Evolutionary conservation across 305 asterid genomes (phyloP).

Genomic region (Ilex paraguariensis): DNA sequence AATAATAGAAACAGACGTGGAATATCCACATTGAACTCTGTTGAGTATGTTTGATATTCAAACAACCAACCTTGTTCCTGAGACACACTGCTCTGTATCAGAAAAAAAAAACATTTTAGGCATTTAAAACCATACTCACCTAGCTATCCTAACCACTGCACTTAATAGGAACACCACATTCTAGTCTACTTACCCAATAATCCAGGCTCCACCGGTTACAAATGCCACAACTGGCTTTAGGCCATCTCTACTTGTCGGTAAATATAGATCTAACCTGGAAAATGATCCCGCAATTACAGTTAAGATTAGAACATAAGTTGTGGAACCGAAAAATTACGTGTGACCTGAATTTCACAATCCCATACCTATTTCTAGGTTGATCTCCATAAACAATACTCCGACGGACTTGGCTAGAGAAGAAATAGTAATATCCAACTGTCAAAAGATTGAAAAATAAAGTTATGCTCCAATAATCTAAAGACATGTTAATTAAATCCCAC

Average conservation of each 20-base stretch:
- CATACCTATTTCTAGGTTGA: constrained; percentile 89
- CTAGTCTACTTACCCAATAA: constrained; percentile 57
- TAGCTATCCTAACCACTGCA: too few species aligned
- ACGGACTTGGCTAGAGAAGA: constrained; percentile 72
- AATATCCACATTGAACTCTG: too few species aligned
- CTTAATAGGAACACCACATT: neutral
- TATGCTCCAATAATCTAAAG: constrained; percentile 2
- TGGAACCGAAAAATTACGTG: constrained; percentile 6
- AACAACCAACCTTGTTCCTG: too few species aligned
- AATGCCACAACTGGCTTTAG: constrained; percentile 86
- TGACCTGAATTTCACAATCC: neutral
- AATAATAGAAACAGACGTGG: too few species aligned
- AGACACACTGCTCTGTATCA: too few species aligned
- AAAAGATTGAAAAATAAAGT: constrained; percentile 16
- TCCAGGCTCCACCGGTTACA: constrained; percentile 99
- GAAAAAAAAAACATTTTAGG: too few species aligned
- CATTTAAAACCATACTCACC: too few species aligned
- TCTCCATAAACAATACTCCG: constrained; percentile 86
- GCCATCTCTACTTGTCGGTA: constrained; percentile 50
- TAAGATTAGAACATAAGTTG: constrained; percentile 13
- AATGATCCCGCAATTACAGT: constrained; percentile 6
- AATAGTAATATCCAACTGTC: constrained; percentile 82
- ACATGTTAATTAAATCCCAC: neutral
- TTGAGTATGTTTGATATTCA: too few species aligned
- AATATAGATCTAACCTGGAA: constrained; percentile 89